These are phyloP conservation scores for Kurtzmaniella cleridarum DNA, from an alignment of 805 yeast species.

Conservation along the genomic window DNA sequence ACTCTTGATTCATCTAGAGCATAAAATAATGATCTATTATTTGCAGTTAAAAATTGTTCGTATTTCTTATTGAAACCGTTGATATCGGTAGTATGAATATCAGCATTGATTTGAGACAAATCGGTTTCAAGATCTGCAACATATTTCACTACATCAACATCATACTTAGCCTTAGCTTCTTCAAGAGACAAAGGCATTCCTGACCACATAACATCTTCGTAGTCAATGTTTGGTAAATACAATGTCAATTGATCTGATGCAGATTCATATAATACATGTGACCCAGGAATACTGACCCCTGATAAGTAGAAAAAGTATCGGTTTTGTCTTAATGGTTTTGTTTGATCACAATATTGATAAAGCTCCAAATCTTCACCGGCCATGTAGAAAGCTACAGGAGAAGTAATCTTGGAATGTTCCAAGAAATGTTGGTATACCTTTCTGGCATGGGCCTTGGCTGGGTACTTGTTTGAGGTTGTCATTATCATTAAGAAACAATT, in stretches of 20 bases:
- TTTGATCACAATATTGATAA: constrained; percentile 75
- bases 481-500: too few relatives aligned
- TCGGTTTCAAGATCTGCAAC: constrained; percentile 42
- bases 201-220: constrained; percentile 94
- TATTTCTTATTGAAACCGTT: constrained; percentile 40
- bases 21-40: constrained; percentile 45
- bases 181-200: constrained; percentile 73
- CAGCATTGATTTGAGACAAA: constrained; percentile 19
- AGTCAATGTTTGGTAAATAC: constrained; percentile 77
- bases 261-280: constrained; percentile 58
- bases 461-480: constrained; percentile 47
- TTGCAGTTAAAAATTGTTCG: constrained; percentile 32
- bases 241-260: constrained; percentile 53
- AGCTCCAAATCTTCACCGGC: constrained; percentile 56
- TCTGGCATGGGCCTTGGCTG: constrained; percentile 73
- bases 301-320: constrained; percentile 83
- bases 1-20: constrained; percentile 86
- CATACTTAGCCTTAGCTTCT: constrained; percentile 60
- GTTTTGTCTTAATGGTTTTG: constrained; percentile 78
- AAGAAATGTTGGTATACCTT: constrained; percentile 42
- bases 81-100: constrained; percentile 51
- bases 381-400: constrained; percentile 40
- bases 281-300: constrained; percentile 79
- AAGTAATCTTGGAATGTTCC: constrained; percentile 22
- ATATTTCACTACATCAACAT: constrained; percentile 78